Base-by-base conservation (phyloP, 2,329 filamentous ascomycete species). In the Beauveria asiatica region DNA sequence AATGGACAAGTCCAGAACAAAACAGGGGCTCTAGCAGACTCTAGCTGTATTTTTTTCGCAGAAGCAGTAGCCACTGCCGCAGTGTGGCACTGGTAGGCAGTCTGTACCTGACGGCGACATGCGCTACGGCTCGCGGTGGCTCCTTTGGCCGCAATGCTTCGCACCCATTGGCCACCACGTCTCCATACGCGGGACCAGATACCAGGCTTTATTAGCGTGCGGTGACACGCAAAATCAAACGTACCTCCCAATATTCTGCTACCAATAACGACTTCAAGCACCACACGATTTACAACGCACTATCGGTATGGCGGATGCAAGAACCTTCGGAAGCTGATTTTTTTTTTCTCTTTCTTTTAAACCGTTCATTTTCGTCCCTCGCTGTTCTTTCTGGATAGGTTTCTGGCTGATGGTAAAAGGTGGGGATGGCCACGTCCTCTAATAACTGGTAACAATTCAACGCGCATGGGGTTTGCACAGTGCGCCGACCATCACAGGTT, bases 141-240 rank as follows among this genome's bases (percentile, higher is more conserved):
- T 21, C 23, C 45, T 13, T 13, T 27, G 16, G 70, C 62, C 64
- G 68, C 68, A 70, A 71, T 71, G 65, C 56, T 53, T 52, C 64
- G 62, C 60, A 58, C 56, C 61, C 45, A 67, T 69, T 70, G 66
- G 67, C 48, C 61, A 17, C 13, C 54, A 25, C 55, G 13, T n/a
- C 13, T n/a, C 16, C 39, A 16, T 23, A 23, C 23, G 23, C 19
- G n/a, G 10, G 33, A 23, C 9, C 49, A 13, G 7, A 21, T 41
- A 53, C 50, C 23, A 13, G 19, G 11, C 8, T 25, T 27, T 44
- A 44, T 27, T 44, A 44, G 37, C 21, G 23, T 42, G 52, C n/a
- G 11, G 11, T 27, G 9, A n/a, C 21, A 41, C 23, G 48, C 33
- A 17, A 2, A 53, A 53, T 17, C n/a, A 30, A 37, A 53, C 3